A percentile compares a stretch with the other conserved stretches of the same genome.
These are phyloP conservation scores for Myotisia sp. DNA, from an alignment of 2,329 filamentous ascomycete genomes.

Conservation along the genomic window DNA sequence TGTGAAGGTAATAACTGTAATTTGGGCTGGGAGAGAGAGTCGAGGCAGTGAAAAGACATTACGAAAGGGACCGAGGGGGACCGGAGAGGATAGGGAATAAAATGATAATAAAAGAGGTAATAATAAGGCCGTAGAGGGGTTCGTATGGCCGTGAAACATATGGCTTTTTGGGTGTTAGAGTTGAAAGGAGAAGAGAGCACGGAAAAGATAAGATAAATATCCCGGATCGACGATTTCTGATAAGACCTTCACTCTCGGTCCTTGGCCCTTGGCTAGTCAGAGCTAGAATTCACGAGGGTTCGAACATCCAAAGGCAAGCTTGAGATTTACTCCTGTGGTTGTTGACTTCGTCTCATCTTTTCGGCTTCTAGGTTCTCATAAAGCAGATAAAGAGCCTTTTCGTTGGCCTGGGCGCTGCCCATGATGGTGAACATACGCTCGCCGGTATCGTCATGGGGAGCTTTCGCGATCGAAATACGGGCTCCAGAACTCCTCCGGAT, in stretches of 20 bases:
- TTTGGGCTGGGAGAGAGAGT: conserved; percentile 1
- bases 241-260: background rate
- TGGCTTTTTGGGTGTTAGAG: background rate
- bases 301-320: background rate
- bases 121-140: too few species aligned
- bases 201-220: conserved; percentile 3
- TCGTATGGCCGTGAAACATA: too few species aligned
- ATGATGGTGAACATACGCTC: conserved; percentile 99
- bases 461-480: conserved; percentile 94
- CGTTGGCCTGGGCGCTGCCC: conserved; percentile 83
- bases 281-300: too few species aligned
- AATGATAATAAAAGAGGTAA: too few species aligned
- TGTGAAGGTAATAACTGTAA: conserved; percentile 1
- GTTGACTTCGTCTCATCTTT: conserved; percentile 93
- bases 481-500: conserved; percentile 94
- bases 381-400: conserved; percentile 85
- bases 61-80: too few species aligned
- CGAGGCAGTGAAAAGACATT: background rate
- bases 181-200: too few species aligned
- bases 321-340: conserved; percentile 40
- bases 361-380: conserved; percentile 99
- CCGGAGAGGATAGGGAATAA: too few species aligned
- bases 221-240: conserved; percentile 1
- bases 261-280: too few species aligned
- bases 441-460: conserved; percentile 89